Percentiles rank a stretch among this genome's conserved stretches.
Evolutionary conservation across 2,329 filamentous ascomycete species (phyloP).

Genomic region (Juglanconis oblonga): DNA sequence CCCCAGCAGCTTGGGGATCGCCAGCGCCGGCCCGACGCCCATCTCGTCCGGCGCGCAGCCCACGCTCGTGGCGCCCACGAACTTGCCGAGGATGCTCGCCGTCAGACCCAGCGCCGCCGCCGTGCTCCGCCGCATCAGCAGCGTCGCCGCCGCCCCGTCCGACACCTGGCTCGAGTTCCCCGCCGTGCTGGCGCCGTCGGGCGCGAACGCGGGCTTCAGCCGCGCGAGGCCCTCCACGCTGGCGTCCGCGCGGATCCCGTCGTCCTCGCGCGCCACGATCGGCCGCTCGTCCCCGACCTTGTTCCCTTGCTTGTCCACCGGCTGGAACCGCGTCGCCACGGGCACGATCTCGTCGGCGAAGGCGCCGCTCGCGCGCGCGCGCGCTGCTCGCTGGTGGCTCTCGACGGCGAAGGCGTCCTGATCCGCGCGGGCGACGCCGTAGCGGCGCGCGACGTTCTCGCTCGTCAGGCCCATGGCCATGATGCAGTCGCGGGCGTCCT

Average conservation of each 20-base stretch:
- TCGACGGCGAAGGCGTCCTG: slow-evolving; percentile 80
- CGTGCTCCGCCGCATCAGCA: slow-evolving; percentile 82
- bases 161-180: slow-evolving; percentile 85
- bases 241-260: slow-evolving; percentile 72
- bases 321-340: slow-evolving; percentile 67
- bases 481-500: slow-evolving; percentile 79
- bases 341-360: slow-evolving; percentile 81
- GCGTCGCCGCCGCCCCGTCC: slow-evolving; percentile 79
- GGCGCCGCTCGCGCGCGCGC: slow-evolving; percentile 64
- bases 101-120: slow-evolving; percentile 70
- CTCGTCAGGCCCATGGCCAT: slow-evolving; percentile 92
- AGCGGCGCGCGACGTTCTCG: slow-evolving; percentile 81
- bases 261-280: slow-evolving; percentile 72
- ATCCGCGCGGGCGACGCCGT: slow-evolving; percentile 68
- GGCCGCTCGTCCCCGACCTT: slow-evolving; percentile 53
- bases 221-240: slow-evolving; percentile 68
- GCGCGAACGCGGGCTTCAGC: slow-evolving; percentile 82
- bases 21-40: slow-evolving; percentile 84
- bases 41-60: slow-evolving; percentile 90
- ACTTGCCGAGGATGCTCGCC: slow-evolving; percentile 73
- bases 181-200: slow-evolving; percentile 74
- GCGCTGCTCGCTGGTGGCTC: slow-evolving; percentile 70
- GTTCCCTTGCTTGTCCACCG: slow-evolving; percentile 59
- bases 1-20: slow-evolving; percentile 77
- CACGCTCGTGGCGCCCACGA: slow-evolving; percentile 70